Base-by-base conservation (phyloP, 352 stramenopile genomes). In the Pythium phragmitis region DNA sequence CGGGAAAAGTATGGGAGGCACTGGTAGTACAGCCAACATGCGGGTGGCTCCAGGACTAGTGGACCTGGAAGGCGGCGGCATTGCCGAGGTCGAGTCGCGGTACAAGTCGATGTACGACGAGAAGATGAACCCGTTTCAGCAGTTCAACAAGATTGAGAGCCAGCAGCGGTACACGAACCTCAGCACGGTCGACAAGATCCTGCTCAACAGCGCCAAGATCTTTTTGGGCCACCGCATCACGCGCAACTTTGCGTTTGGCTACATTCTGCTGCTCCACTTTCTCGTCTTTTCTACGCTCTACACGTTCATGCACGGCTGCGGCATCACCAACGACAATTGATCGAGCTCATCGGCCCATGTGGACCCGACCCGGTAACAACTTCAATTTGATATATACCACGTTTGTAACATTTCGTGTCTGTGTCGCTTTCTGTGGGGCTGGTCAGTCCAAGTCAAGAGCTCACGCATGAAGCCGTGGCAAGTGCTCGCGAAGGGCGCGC, bases 51-150 rank as follows among this genome's bases (percentile, higher is more conserved):
- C 67, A 26, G 67, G 67, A 2, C 34, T 57, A 55, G 61, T 57
- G 14, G 67, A 74, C 12, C 33, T 74, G 3, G 67, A 74, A 45
- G 62, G 63, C 37, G 66, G 66, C 16, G 45, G 4, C 21, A 13
- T 39, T 13, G n/a, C 12, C 17, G 80, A 92, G 19, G 75, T 90
- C n/a, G 82, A 93, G 69, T 72, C 76, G 3, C 80, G 83, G n/a
- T 96, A 96, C 72, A 80, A 85, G 49, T 73, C 72, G 48, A 79
- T 97, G 77, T 97, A 97, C 76, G 90, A 97, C 58, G 83, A 92
- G 64, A 89, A 92, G 49, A 93, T 97, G 82, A 96, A 96, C 62
- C 90, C 90, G 37, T 97, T 97, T 69, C 85, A 89, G 53, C 86
- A 96, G 62, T 97, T 97, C 67, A 96, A 94, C 72, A 88, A 92